These are phyloP conservation scores for Trapa incisa DNA, from an alignment of 345 rosid genomes.

Conservation along the genomic window DNA sequence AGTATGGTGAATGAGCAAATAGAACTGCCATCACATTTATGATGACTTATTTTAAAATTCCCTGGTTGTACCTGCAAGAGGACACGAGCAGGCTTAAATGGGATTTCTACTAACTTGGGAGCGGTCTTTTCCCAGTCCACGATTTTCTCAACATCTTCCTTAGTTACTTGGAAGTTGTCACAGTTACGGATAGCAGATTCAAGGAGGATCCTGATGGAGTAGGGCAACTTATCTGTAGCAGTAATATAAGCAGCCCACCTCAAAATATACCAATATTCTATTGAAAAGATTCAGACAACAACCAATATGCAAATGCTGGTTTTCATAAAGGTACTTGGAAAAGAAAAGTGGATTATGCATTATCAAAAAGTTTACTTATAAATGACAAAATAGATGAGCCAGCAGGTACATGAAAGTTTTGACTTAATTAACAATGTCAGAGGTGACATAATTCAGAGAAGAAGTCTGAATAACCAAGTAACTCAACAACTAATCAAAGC, in stretches of 20 bases:
- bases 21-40: not conserved
- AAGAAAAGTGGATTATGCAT: too few species aligned
- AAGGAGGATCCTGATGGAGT: constrained; percentile 82
- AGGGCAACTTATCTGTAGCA: constrained; percentile 67
- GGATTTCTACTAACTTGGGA: constrained; percentile 91
- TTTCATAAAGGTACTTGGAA: too few species aligned
- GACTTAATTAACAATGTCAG: too few species aligned
- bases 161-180: constrained; percentile 90
- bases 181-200: constrained; percentile 96
- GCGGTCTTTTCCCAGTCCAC: constrained; percentile 85
- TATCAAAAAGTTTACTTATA: too few species aligned
- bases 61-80: constrained; percentile 55
- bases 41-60: not conserved
- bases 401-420: too few species aligned
- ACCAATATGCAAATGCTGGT: too few species aligned
- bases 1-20: constrained; percentile 3
- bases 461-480: not conserved
- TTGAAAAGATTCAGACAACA: too few species aligned
- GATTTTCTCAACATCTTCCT: constrained; percentile 89
- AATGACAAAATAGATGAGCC: too few species aligned
- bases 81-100: constrained; percentile 98
- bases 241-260: too few species aligned
- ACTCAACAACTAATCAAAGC: constrained; percentile 7
- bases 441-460: too few species aligned
- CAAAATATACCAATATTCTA: too few species aligned